Conservation (phyloP, 2,329 filamentous ascomycete species). For the Aureobasidium mangrovei region DNA sequence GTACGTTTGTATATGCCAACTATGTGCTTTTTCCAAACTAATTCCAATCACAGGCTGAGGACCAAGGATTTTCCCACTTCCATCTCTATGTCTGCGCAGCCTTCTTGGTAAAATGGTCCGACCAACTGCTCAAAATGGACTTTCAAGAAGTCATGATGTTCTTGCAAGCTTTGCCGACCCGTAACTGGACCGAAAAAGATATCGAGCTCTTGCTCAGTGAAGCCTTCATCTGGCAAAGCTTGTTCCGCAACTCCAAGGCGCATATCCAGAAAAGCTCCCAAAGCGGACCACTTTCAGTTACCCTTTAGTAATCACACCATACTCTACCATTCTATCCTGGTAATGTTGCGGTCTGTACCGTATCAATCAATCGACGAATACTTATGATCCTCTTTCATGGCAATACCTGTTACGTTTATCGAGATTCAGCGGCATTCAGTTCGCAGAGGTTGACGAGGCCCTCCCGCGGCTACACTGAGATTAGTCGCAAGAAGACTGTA, state of each 20-base stretch:
- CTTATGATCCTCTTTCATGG: not conserved
- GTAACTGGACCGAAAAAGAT: constrained; percentile 94
- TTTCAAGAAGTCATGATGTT: constrained; percentile 99
- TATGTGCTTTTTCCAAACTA: not conserved
- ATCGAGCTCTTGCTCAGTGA: constrained; percentile 92
- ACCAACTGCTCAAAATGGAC: constrained; percentile 92
- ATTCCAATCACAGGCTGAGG: constrained; percentile 62
- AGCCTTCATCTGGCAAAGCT: constrained; percentile 96
- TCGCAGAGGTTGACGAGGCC: constrained; percentile 25
- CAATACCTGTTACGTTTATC: not conserved
- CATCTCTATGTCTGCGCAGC: constrained; percentile 97
- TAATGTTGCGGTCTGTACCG: not conserved
- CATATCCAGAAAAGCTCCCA: constrained; percentile 48
- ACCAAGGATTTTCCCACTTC: constrained; percentile 96
- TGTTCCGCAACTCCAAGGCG: constrained; percentile 89
- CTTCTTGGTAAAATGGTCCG: constrained; percentile 96
- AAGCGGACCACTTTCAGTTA: constrained; percentile 1
- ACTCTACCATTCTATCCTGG: not conserved
- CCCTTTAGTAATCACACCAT: not conserved
- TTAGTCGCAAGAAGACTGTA: not conserved
- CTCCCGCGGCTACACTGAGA: constrained; percentile 21
- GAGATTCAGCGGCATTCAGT: not conserved
- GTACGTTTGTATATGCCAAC: constrained; percentile 44
- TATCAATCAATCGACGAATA: not conserved
- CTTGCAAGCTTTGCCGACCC: constrained; percentile 84